Percentiles rank a stretch among this genome's conserved stretches.
phyloP scores from a whole-genome alignment of 352 stramenopile genomes.

The Phytophthora europaea region DNA sequence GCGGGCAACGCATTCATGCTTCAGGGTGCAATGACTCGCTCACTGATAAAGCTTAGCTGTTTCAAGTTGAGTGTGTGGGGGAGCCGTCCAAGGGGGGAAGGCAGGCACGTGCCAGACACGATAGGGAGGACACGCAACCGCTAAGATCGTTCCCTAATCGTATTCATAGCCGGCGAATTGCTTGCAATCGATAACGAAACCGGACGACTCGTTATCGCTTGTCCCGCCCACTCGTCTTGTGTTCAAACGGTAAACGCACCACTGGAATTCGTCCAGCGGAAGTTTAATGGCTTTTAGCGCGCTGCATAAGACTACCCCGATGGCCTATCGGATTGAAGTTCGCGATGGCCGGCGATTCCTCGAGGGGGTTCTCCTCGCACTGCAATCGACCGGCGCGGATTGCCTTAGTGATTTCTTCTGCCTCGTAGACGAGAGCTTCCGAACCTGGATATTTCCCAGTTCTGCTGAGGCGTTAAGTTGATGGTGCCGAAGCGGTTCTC shows the following conservation, averaged over 20 bases:
- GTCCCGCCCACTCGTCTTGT: neutral
- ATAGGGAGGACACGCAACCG: constrained; percentile 7
- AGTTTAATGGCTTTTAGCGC: constrained; percentile 25
- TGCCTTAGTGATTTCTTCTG: constrained; percentile 65
- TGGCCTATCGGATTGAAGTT: constrained; percentile 68
- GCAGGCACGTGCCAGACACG: constrained; percentile 2
- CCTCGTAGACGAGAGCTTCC: constrained; percentile 82
- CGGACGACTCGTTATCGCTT: neutral
- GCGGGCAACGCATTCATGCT: constrained; percentile 1
- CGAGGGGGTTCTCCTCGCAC: constrained; percentile 61
- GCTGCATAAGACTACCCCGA: constrained; percentile 71
- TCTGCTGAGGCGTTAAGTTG: constrained; percentile 65
- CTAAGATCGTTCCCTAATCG: constrained; percentile 3
- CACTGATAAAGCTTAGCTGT: constrained; percentile 1
- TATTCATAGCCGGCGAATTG: constrained; percentile 5
- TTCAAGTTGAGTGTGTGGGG: neutral
- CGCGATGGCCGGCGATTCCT: constrained; percentile 72
- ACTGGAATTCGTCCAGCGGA: constrained; percentile 7
- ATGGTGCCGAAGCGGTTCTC: constrained; percentile 58
- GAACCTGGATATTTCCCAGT: constrained; percentile 57
- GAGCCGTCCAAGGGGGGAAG: constrained; percentile 1
- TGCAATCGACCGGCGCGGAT: constrained; percentile 57
- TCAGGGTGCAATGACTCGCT: neutral
- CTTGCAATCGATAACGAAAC: neutral
- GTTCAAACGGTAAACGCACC: neutral